Conservation (phyloP, 176 grass and related monocot species). For the Otatea glauca region DNA sequence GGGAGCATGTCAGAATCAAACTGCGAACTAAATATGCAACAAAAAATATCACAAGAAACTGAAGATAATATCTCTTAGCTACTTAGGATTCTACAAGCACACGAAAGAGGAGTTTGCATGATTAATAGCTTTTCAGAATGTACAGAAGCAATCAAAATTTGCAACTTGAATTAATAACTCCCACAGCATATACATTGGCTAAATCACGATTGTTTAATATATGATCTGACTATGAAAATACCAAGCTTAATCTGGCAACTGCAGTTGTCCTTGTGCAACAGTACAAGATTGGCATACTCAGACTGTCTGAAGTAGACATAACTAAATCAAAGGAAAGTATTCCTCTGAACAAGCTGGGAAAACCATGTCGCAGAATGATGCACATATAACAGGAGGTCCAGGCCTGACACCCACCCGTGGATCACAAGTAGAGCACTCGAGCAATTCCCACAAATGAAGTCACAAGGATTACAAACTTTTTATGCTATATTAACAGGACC, state of each 20-base stretch:
- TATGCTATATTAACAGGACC: background rate
- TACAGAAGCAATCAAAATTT: slow-evolving; percentile 1
- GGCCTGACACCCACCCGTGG: slow-evolving; percentile 66
- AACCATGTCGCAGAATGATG: slow-evolving; percentile 87
- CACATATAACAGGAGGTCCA: slow-evolving; percentile 77
- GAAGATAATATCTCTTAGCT: background rate
- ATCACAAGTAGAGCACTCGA: slow-evolving; percentile 93
- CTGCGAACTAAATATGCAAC: background rate
- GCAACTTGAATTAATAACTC: background rate
- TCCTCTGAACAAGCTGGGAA: slow-evolving; percentile 75
- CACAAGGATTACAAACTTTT: background rate
- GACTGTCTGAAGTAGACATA: slow-evolving; percentile 14
- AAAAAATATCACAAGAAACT: background rate
- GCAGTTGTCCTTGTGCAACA: background rate
- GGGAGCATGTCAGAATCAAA: slow-evolving; percentile 37
- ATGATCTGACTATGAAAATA: slow-evolving; percentile 32
- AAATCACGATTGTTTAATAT: background rate
- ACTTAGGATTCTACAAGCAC: slow-evolving; percentile 20
- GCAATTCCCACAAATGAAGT: slow-evolving; percentile 88
- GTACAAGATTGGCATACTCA: slow-evolving; percentile 16
- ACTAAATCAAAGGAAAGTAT: slow-evolving; percentile 53
- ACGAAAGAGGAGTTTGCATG: background rate
- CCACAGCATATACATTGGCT: background rate
- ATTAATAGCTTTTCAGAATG: slow-evolving; percentile 38
- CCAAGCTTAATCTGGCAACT: slow-evolving; percentile 16